Evolutionary conservation across 108 stramenopile species (phyloP).

Genomic region (Cylindrotheca closterium): DNA sequence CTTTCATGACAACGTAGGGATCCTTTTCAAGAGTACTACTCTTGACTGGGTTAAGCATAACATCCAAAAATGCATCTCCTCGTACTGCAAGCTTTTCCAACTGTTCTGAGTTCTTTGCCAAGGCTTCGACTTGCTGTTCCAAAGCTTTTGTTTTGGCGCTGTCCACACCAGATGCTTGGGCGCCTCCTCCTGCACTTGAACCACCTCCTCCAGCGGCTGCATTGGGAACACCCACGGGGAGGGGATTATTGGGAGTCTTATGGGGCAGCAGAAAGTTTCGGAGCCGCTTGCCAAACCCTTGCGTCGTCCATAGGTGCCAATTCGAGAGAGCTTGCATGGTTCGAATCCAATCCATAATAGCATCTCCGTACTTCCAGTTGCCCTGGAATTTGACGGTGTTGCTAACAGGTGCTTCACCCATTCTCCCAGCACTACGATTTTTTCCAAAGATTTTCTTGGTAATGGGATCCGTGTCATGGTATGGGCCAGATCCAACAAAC

Average conservation of each 20-base stretch:
- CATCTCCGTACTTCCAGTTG: conserved; percentile 70
- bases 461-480: conserved; percentile 57
- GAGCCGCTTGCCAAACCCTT: conserved; percentile 48
- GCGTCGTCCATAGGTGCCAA: conserved; percentile 62
- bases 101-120: conserved; percentile 39
- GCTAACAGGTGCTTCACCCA: conserved; percentile 44
- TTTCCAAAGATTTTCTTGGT: conserved; percentile 39
- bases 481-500: conserved; percentile 68
- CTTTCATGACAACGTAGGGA: conserved; percentile 43
- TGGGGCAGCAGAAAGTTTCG: conserved; percentile 52
- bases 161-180: background rate
- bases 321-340: conserved; percentile 69
- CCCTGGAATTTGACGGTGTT: conserved; percentile 71
- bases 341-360: conserved; percentile 77
- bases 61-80: conserved; percentile 47
- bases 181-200: background rate
- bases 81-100: conserved; percentile 43
- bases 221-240: conserved; percentile 45
- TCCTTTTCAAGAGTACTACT: conserved; percentile 21
- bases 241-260: conserved; percentile 2
- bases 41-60: conserved; percentile 47
- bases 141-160: conserved; percentile 3
- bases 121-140: conserved; percentile 17
- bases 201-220: background rate
- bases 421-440: conserved; percentile 41